Base-by-base conservation (phyloP, 495 filamentous ascomycete species). In the Penicillium taxi region DNA sequence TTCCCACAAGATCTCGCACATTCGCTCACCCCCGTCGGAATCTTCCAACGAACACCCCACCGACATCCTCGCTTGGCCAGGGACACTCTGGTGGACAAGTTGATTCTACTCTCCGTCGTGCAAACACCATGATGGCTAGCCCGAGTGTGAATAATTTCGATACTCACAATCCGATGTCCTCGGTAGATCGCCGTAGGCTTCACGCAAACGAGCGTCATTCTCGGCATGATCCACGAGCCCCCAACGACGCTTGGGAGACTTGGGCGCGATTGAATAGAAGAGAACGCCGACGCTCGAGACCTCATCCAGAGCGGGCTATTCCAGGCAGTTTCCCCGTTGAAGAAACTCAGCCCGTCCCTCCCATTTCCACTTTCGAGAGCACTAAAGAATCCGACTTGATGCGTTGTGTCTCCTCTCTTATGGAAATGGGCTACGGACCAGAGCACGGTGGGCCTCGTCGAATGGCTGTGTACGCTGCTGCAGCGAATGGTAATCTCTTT, bases 391-490 rank as follows among this genome's bases (percentile, higher is more conserved):
- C 31, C n/a, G 44, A 53, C 6, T 62, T 75, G 28, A 56, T 67
- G 21, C 40, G 50, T 7, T 77, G 74, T 41, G 57, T 77, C 24
- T 53, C 61, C 4, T 55, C 59, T 4, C 60, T 77, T 19, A 27
- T 60, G 5, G 55, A 58, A 7, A 55, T 77, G 41, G 74, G 74
- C 1, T 77, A 72, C 42, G 68, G 64, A n/a, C 58, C 55, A 12
- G 42, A 59, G 15, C 57, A 68, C 12, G 64, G 67, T 14, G 67
- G 64, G 13, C 56, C 41, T 20, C 50, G 66, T 29, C 60, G 73
- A 26, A 53, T 77, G 45, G 57, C 53, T 15, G 56, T 76, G 6
- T 76, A 72, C 56, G 72, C 73, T 1, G 66, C 69, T 19, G 69
- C 72, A 27, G 61, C 63, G 7, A 61, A 67, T 12, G 69, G 69